A percentile compares a stretch with the other conserved stretches of the same genome.
Evolutionary conservation across 768 basidiomycete species (phyloP).

Genomic region (button mushroom (Agaricus bisporus)): DNA sequence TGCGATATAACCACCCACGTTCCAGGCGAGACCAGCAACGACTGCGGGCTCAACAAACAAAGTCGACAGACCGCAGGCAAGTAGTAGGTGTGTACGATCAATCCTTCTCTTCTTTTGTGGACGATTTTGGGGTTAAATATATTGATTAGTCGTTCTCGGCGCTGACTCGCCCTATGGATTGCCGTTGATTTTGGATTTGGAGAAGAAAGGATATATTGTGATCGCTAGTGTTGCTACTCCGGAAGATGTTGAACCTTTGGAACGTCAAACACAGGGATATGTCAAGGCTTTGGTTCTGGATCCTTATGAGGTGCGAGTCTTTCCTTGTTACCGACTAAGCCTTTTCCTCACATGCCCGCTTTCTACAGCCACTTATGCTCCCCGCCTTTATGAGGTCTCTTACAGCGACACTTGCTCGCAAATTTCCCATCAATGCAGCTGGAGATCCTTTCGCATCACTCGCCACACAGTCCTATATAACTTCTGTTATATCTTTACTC

Average conservation of each 20-base stretch:
- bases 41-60: conserved; percentile 35
- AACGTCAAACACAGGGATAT: conserved; percentile 64
- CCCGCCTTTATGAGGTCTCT: conserved; percentile 77
- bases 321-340: neutral
- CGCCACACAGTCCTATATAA: conserved; percentile 61
- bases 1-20: conserved; percentile 38
- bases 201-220: conserved; percentile 77
- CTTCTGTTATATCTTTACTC: conserved; percentile 74
- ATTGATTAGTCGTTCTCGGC: conserved; percentile 63
- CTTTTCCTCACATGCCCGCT: conserved; percentile 3
- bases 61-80: conserved; percentile 50
- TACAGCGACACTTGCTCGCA: conserved; percentile 70
- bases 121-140: conserved; percentile 1
- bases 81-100: conserved; percentile 52
- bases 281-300: conserved; percentile 79
- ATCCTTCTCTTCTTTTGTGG: neutral
- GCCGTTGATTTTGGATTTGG: conserved; percentile 69
- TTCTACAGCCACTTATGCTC: conserved; percentile 57
- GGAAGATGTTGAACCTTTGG: conserved; percentile 58
- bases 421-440: conserved; percentile 70
- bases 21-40: conserved; percentile 16
- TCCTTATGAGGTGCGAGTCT: conserved; percentile 56
- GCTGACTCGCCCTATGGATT: conserved; percentile 69
- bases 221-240: conserved; percentile 71
- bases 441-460: conserved; percentile 79